These are phyloP conservation scores for Salvia splendens DNA, from an alignment of 257 asterid genomes.

Conservation along the genomic window DNA sequence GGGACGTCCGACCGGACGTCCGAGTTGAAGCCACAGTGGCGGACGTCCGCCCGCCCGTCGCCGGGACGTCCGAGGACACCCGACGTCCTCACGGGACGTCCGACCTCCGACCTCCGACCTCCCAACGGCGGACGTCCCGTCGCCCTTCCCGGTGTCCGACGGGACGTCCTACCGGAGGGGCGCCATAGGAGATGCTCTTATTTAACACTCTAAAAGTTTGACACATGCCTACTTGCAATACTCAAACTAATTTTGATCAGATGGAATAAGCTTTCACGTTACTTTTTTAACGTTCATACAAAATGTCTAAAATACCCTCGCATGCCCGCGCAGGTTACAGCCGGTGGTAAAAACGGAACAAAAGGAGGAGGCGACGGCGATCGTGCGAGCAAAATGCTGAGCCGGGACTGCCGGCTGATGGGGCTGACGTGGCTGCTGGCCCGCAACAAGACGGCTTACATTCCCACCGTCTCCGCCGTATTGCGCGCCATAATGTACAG, in stretches of 20 bases:
- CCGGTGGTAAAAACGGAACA: slow-evolving; percentile 70
- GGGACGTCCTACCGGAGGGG: no score
- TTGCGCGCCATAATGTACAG: slow-evolving; percentile 96
- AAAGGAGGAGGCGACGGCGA: slow-evolving; percentile 38
- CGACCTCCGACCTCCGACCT: no score
- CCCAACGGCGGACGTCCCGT: no score
- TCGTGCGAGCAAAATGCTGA: slow-evolving; percentile 71
- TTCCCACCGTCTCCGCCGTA: slow-evolving; percentile 98
- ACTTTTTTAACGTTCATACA: not conserved
- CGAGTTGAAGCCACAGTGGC: no score
- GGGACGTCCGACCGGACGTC: no score
- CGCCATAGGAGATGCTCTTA: no score
- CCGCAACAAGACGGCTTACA: slow-evolving; percentile 95
- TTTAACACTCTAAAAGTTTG: no score
- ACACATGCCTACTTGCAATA: no score
- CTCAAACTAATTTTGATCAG: not conserved
- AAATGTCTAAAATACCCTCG: slow-evolving; percentile 30
- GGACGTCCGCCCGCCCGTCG: no score
- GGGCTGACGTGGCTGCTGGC: slow-evolving; percentile 99
- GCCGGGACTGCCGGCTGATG: slow-evolving; percentile 88
- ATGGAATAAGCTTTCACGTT: not conserved
- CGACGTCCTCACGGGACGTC: no score
- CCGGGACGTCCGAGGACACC: no score
- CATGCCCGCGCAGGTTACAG: slow-evolving; percentile 53
- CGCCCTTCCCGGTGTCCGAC: no score